These are phyloP conservation scores for Tagetes patula DNA, from an alignment of 129 eudicot species.

Conservation along the genomic window DNA sequence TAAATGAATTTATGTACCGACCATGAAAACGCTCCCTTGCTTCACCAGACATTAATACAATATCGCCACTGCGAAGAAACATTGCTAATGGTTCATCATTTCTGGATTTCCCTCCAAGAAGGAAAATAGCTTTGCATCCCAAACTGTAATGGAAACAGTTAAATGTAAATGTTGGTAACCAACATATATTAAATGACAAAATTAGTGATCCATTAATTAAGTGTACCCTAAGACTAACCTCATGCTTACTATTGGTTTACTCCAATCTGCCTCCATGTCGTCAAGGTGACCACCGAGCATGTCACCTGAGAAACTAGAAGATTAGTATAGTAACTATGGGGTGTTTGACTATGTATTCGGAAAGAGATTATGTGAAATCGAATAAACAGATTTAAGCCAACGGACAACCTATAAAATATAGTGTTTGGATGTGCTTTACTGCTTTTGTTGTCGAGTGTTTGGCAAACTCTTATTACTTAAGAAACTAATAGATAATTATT, in stretches of 20 bases:
- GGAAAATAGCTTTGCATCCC: conserved; percentile 97
- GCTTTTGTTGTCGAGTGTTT: not conserved
- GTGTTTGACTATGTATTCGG: not conserved
- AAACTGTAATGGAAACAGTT: conserved; percentile 39
- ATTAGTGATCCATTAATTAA: not conserved
- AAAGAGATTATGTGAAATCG: not conserved
- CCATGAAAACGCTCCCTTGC: conserved; percentile 98
- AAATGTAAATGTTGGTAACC: conserved; percentile 20
- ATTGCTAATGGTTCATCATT: conserved; percentile 75
- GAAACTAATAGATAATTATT: not conserved
- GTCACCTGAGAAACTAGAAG: conserved; percentile 63
- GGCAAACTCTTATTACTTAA: not conserved
- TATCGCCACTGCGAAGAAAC: conserved; percentile 96
- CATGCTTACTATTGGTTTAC: conserved; percentile 94
- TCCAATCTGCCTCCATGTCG: conserved; percentile 98
- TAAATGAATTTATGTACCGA: conserved; percentile 28
- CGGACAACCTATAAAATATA: not conserved
- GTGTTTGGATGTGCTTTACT: not conserved
- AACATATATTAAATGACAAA: conserved; percentile 9
- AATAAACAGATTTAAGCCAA: conserved; percentile 8
- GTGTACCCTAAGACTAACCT: conserved; percentile 57
- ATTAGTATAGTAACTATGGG: conserved; percentile 1
- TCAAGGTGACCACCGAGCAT: conserved; percentile 97
- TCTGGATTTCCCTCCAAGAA: conserved; percentile 95
- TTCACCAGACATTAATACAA: conserved; percentile 85